Conservation (phyloP, 345 rosid genomes). For the Citrus inodora region DNA sequence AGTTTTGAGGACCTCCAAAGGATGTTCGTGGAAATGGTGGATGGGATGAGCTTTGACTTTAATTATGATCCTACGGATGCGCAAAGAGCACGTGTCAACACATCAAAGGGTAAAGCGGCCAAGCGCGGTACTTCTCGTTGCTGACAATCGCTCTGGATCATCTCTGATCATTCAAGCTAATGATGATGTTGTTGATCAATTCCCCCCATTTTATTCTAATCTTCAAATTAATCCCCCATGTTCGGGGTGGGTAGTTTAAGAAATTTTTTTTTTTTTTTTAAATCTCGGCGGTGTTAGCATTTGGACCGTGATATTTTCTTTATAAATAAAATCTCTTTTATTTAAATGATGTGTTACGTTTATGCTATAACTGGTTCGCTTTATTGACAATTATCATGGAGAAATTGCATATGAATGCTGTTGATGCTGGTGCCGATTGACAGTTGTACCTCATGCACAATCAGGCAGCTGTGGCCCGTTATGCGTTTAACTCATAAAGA, state of each 20-base stretch:
- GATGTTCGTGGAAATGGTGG: constrained; percentile 82
- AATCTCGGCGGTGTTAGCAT: too few species aligned
- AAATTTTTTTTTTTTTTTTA: too few species aligned
- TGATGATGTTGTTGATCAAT: background rate
- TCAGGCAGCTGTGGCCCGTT: too few species aligned
- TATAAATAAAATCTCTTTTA: background rate
- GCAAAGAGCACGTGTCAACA: constrained; percentile 46
- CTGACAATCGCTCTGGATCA: constrained; percentile 20
- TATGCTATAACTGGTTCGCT: background rate
- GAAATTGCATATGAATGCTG: too few species aligned
- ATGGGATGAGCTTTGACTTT: constrained; percentile 37
- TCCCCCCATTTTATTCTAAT: background rate
- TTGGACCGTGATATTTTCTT: background rate
- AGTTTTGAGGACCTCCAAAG: constrained; percentile 87
- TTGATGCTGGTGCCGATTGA: too few species aligned
- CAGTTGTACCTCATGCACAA: too few species aligned
- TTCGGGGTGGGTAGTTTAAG: background rate
- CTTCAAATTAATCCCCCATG: background rate
- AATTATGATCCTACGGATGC: constrained; percentile 19
- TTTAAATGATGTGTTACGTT: background rate
- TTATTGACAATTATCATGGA: background rate
- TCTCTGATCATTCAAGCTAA: background rate
- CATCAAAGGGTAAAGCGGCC: constrained; percentile 33
- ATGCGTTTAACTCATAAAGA: too few species aligned
- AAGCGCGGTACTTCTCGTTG: constrained; percentile 33